phyloP scores from a whole-genome alignment of 2,329 filamentous ascomycete species.

The Alternaria hordeiaustralica region DNA sequence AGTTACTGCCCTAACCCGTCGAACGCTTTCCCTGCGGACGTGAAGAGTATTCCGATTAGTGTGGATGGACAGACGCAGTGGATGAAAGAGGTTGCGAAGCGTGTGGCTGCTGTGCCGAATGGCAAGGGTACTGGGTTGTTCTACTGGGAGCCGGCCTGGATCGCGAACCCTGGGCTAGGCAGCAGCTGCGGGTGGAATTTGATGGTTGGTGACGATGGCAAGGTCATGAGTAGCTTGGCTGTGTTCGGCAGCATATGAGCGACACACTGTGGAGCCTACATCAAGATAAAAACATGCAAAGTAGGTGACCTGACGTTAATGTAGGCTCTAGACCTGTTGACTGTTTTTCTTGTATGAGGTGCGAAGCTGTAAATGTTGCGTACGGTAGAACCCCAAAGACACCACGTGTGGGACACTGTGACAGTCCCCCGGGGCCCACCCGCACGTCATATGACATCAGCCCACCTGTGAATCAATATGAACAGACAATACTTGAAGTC shows the following conservation, averaged over 20 bases:
- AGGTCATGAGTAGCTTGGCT: constrained; percentile 63
- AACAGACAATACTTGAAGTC: not conserved
- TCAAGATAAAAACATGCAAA: too few species aligned
- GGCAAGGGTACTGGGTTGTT: constrained; percentile 65
- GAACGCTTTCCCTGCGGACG: constrained; percentile 66
- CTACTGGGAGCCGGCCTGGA: constrained; percentile 78
- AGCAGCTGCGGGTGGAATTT: constrained; percentile 70
- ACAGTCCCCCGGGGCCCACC: not conserved
- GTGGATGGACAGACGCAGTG: constrained; percentile 68
- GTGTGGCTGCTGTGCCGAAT: constrained; percentile 60
- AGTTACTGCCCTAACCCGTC: constrained; percentile 65
- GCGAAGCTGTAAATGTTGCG: constrained; percentile 8
- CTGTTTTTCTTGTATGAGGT: not conserved
- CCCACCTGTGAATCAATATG: not conserved
- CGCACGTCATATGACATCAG: not conserved
- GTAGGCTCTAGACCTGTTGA: too few species aligned
- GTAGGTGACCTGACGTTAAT: too few species aligned
- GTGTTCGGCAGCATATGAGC: constrained; percentile 59
- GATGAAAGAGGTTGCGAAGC: constrained; percentile 64
- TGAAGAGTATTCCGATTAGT: constrained; percentile 66
- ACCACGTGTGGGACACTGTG: not conserved
- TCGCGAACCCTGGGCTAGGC: constrained; percentile 68
- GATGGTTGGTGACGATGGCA: constrained; percentile 64
- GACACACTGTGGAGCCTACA: not conserved
- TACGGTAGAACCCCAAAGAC: not conserved